Percentiles rank a stretch among this genome's conserved stretches.
These are phyloP conservation scores for Smittium mucronatum DNA, from an alignment of 371 early-diverging fungal genomes.

Conservation along the genomic window DNA sequence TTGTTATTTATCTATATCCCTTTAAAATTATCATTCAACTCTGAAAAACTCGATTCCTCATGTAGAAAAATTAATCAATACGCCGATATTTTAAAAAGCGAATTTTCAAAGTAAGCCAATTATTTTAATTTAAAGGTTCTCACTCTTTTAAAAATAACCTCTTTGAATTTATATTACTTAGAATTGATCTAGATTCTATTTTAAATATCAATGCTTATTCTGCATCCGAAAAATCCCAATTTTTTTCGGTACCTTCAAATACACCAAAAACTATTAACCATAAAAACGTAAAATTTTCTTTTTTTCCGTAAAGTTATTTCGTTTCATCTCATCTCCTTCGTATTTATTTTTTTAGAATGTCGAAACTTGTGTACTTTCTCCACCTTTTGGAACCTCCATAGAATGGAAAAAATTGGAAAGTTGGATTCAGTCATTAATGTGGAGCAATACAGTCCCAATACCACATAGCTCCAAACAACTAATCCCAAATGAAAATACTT, in stretches of 20 bases:
- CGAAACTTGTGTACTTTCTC: slow-evolving; percentile 37
- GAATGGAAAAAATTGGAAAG: slow-evolving; percentile 40
- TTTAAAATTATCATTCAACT: neutral
- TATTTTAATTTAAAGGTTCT: neutral
- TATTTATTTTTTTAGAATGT: slow-evolving; percentile 20
- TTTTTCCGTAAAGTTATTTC: slow-evolving; percentile 25
- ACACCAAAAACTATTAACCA: slow-evolving; percentile 8
- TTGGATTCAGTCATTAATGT: slow-evolving; percentile 83
- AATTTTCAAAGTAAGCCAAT: slow-evolving; percentile 37
- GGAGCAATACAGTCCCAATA: slow-evolving; percentile 62
- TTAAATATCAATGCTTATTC: slow-evolving; percentile 68
- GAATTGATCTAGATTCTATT: slow-evolving; percentile 57
- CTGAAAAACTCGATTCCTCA: neutral
- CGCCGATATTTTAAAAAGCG: slow-evolving; percentile 42
- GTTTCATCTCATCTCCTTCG: slow-evolving; percentile 18
- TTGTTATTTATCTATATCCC: neutral
- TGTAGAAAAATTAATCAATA: slow-evolving; percentile 40
- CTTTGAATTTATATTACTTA: slow-evolving; percentile 14
- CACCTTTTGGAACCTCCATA: slow-evolving; percentile 14
- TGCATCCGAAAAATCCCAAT: slow-evolving; percentile 23
- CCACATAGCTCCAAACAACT: neutral
- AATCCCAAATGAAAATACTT: neutral
- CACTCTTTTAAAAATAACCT: neutral
- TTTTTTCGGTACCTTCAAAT: neutral
- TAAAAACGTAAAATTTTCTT: slow-evolving; percentile 22